These are phyloP conservation scores for Paramecium octaurelia DNA, from an alignment of 73 alveolate genomes.

Conservation along the genomic window DNA sequence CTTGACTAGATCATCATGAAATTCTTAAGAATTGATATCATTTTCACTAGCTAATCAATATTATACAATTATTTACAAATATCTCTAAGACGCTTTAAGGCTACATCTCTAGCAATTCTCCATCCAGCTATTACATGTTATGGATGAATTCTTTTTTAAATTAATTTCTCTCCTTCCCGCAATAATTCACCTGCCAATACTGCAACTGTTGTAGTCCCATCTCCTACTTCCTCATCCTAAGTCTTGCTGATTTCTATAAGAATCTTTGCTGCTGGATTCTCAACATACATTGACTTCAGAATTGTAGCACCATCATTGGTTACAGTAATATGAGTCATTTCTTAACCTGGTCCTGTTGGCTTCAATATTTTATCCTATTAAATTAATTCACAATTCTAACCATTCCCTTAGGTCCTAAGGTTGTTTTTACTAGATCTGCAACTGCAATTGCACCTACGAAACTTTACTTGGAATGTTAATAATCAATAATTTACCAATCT, in stretches of 20 bases:
- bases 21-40: constrained; percentile 73
- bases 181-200: constrained; percentile 94
- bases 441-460: constrained; percentile 98
- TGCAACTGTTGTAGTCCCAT: constrained; percentile 97
- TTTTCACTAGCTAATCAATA: constrained; percentile 72
- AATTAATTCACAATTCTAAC: background rate
- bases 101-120: constrained; percentile 95
- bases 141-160: constrained; percentile 89
- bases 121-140: constrained; percentile 89
- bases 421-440: constrained; percentile 96
- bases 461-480: constrained; percentile 56
- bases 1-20: constrained; percentile 86
- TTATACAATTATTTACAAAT: background rate
- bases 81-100: constrained; percentile 71
- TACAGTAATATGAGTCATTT: constrained; percentile 82
- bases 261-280: constrained; percentile 98
- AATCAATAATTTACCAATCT: constrained; percentile 66
- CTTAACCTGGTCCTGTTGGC: constrained; percentile 85
- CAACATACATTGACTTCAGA: constrained; percentile 90
- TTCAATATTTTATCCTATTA: constrained; percentile 87
- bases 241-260: constrained; percentile 94
- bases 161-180: constrained; percentile 96
- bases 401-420: constrained; percentile 99
- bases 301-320: constrained; percentile 98
- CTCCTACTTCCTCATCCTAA: constrained; percentile 97